These are phyloP conservation scores for Helianthus tuberosus DNA, from an alignment of 129 eudicot species.

Conservation along the genomic window DNA sequence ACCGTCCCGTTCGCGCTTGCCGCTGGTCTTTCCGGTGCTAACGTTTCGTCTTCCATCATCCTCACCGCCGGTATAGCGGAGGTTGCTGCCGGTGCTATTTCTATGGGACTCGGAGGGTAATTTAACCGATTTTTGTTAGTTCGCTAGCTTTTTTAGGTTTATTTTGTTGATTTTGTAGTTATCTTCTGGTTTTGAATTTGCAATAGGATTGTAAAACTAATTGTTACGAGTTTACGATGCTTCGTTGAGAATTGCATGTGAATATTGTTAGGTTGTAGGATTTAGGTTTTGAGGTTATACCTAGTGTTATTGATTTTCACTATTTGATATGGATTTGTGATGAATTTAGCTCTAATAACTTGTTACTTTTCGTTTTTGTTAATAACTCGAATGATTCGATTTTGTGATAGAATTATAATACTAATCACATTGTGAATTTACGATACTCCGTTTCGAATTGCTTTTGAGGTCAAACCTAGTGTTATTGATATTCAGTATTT, in stretches of 20 bases:
- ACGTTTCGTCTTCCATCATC: conserved; percentile 79
- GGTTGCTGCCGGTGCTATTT: conserved; percentile 96
- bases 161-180: too few species aligned
- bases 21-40: conserved; percentile 95
- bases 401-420: too few species aligned
- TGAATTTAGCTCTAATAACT: neutral
- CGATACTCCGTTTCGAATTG: conserved; percentile 1
- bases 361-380: neutral
- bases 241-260: conserved; percentile 21
- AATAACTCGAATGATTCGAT: neutral
- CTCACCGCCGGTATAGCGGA: conserved; percentile 97
- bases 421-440: too few species aligned
- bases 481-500: neutral
- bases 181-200: neutral
- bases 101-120: conserved; percentile 99
- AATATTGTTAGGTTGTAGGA: conserved; percentile 1
- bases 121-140: too few species aligned
- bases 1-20: conserved; percentile 98
- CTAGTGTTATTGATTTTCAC: neutral
- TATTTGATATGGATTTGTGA: conserved; percentile 7
- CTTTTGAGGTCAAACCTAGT: conserved; percentile 8
- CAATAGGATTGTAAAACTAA: neutral
- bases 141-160: too few species aligned
- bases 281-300: neutral
- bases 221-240: neutral